Base-by-base conservation (phyloP, 495 filamentous ascomycete genomes). In the Penicillium longicatenatum region DNA sequence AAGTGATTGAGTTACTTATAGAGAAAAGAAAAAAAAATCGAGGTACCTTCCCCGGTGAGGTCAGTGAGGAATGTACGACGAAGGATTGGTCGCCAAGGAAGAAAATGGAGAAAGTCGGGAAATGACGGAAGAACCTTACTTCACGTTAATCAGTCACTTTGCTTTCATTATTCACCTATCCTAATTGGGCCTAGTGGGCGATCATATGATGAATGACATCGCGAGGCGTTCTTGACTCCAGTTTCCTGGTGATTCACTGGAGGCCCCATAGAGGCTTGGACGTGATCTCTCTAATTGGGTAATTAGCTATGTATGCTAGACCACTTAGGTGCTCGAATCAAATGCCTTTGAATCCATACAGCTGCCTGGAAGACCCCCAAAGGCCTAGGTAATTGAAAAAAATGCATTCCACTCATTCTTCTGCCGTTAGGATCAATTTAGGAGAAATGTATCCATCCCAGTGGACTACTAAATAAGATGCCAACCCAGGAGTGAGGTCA, bases 61-160 rank as follows among this genome's bases (percentile, higher is more conserved):
- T 48, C 45, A 48, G 45, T 29, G 21, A 48, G 45, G 45, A 48
- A 48, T 48, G 45, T 48, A 45, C 41, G 41, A 43, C 41, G 10
- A 20, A 22, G 24, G 45, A 48, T 48, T 26, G 42, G 42, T 22
- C 24, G 45, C 26, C 45, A 48, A 48, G 42, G 22, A 50, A 49
- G 41, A 48, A 12, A 51, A 19, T 39, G 30, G 48, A 16, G 48
- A 30, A 20, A 19, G 10, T 30, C 57, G 52, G 47, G 54, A 11
- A 29, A 21, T 49, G 21, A 29, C 50, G 45, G 45, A 48, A 17
- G 21, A 30, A 29, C 45, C 45, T 48, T 48, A 48, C 45, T 48
- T 48, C 45, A 48, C 14, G 14, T 48, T 45, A 11, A 22, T 46
- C 20, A 46, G 43, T 24, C 43, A 46, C 43, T 46, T 46, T 46